Evolutionary conservation across 805 yeast genomes (phyloP).

Genomic region (Debaryomyces castellii): DNA sequence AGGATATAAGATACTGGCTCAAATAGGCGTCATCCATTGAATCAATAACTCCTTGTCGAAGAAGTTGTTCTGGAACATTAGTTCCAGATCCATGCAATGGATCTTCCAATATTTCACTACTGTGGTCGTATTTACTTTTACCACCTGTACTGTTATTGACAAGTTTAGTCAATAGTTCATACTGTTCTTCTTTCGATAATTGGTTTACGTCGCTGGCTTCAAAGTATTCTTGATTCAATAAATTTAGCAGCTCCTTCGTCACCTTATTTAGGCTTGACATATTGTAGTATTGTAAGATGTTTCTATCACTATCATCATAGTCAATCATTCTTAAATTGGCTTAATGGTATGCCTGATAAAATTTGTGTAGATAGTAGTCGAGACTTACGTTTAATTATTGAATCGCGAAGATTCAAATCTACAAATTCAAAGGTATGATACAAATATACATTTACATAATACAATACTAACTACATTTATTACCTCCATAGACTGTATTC

Average conservation of each 20-base stretch:
- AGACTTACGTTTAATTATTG: no score
- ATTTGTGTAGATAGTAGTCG: no score
- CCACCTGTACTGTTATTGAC: conserved; percentile 13
- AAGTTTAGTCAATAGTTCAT: conserved; percentile 26
- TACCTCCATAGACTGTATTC: conserved; percentile 38
- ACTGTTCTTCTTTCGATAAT: conserved; percentile 29
- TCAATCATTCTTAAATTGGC: conserved; percentile 22
- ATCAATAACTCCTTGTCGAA: conserved; percentile 20
- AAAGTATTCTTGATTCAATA: conserved; percentile 11
- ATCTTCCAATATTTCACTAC: conserved; percentile 28
- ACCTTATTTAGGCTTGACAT: conserved; percentile 22
- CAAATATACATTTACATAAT: neutral
- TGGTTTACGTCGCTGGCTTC: conserved; percentile 19
- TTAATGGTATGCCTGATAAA: neutral
- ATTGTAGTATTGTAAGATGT: conserved; percentile 30
- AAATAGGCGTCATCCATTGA: conserved; percentile 30
- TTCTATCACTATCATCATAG: conserved; percentile 28
- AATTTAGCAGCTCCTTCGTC: conserved; percentile 15
- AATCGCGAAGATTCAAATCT: no score
- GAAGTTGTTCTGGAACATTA: conserved; percentile 25
- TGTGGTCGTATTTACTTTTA: conserved; percentile 6
- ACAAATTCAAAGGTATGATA: no score
- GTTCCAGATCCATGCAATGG: conserved; percentile 33
- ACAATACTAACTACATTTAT: neutral
- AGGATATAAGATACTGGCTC: conserved; percentile 32